phyloP scores from a whole-genome alignment of 352 stramenopile species.

The Phytophthora ramorum region DNA sequence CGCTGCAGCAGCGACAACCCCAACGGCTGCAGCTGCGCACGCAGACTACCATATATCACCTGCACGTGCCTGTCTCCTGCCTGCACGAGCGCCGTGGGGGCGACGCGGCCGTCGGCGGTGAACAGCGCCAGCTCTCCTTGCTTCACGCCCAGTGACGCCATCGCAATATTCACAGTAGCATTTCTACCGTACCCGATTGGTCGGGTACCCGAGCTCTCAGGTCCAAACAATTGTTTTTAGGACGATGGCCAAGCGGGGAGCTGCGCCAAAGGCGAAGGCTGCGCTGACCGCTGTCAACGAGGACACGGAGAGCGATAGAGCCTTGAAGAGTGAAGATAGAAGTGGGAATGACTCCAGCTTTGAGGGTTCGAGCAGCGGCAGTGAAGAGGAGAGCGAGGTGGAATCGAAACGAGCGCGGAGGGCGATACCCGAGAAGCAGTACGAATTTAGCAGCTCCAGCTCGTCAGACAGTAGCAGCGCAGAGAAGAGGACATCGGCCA shows the following conservation, averaged over 20 bases:
- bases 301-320: constrained; percentile 39
- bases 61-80: constrained; percentile 30
- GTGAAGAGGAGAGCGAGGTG: neutral
- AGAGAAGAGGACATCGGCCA: neutral
- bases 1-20: constrained; percentile 49
- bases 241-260: constrained; percentile 14
- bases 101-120: constrained; percentile 24
- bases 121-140: constrained; percentile 64
- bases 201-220: neutral
- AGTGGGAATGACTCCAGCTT: constrained; percentile 27
- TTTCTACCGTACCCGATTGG: constrained; percentile 8
- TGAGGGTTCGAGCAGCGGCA: constrained; percentile 7
- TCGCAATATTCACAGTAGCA: constrained; percentile 21
- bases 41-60: constrained; percentile 55
- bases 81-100: constrained; percentile 10
- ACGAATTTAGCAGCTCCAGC: constrained; percentile 4
- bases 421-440: neutral
- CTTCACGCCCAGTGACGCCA: constrained; percentile 65
- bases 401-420: constrained; percentile 3
- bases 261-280: constrained; percentile 12
- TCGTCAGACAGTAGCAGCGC: neutral
- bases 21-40: constrained; percentile 50
- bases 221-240: neutral
- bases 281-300: constrained; percentile 17
- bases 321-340: neutral